Base-by-base conservation (phyloP, 164 flowering plant species). In the Annona squamosa region DNA sequence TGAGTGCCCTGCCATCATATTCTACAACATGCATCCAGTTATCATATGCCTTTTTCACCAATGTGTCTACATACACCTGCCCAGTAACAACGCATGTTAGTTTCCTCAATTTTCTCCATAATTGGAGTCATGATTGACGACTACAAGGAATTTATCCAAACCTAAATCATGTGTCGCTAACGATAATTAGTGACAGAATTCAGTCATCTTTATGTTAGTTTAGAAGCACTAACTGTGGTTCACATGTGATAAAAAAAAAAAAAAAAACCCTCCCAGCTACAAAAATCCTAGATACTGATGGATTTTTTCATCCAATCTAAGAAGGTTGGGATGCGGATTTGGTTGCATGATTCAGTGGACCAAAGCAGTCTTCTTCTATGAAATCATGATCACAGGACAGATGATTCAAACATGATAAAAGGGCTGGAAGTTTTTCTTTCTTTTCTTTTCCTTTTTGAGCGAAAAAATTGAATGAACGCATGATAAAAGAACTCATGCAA, bases 41-140 rank as follows among this genome's bases (percentile, higher is more conserved):
- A 17, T 95, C 98, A 84, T 95, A 93, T 10, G 99, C 99, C 77
- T 87, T 88, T 79, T 87, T 95, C 82, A 95, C 96, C 87, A 91
- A 82, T 68, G 84, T 74, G 71, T 95, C 99, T 12, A 92, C 98
- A 78, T 77, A 88, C 13, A 86, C 87, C 99, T 93, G 87, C 77
- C 52, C 37, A 65, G 12, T 7, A 48, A 61, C n/a, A 65, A 65
- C 10, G 42, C 6, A 16, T 37, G 37, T 41, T 43, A 64, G 42
- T 3, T 64, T 64, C 37, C 10, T 64, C 67, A 64, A 64, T 3
- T 64, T 64, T 37, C 2, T 19, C 42, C 4, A 18, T 16, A 3
- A 59, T 26, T 26, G 37, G 37, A 26, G 37, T 26, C 37, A 26
- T 26, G 37, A 26, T 26, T 26, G 37, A 26, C 37, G 37, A 26